Conservation (phyloP, 805 yeast species). For the Saturnispora silvae region DNA sequence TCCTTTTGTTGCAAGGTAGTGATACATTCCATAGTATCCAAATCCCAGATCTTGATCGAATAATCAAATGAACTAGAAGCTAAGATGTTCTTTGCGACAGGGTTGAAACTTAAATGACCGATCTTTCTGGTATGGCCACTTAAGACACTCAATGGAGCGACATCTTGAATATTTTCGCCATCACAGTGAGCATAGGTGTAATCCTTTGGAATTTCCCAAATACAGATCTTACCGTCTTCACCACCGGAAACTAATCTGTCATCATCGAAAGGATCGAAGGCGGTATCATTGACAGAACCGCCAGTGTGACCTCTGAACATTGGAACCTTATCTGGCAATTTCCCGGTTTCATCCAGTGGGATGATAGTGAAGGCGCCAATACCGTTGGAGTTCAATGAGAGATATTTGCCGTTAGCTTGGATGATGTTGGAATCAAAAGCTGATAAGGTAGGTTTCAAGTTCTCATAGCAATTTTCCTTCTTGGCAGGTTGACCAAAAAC, state of each 20-base stretch:
- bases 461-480: slow-evolving; percentile 64
- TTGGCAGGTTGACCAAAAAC: slow-evolving; percentile 84
- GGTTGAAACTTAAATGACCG: slow-evolving; percentile 85
- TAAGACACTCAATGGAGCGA: slow-evolving; percentile 59
- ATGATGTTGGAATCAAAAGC: slow-evolving; percentile 95
- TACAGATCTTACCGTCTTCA: slow-evolving; percentile 66
- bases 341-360: slow-evolving; percentile 79
- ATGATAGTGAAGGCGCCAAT: slow-evolving; percentile 97
- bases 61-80: slow-evolving; percentile 90
- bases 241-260: slow-evolving; percentile 67
- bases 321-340: slow-evolving; percentile 87
- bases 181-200: slow-evolving; percentile 57
- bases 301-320: slow-evolving; percentile 94
- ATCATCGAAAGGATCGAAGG: slow-evolving; percentile 85
- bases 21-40: slow-evolving; percentile 60
- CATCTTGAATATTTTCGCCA: slow-evolving; percentile 46
- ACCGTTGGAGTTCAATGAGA: slow-evolving; percentile 83
- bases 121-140: slow-evolving; percentile 90
- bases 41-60: slow-evolving; percentile 85
- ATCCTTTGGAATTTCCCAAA: slow-evolving; percentile 83
- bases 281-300: slow-evolving; percentile 91
- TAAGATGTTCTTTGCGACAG: slow-evolving; percentile 74
- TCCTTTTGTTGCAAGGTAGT: slow-evolving; percentile 79
- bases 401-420: slow-evolving; percentile 74
- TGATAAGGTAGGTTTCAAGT: slow-evolving; percentile 69